phyloP scores from a whole-genome alignment of 1,139 yeast genomes.

The Lodderomyces orthopsilosis region DNA sequence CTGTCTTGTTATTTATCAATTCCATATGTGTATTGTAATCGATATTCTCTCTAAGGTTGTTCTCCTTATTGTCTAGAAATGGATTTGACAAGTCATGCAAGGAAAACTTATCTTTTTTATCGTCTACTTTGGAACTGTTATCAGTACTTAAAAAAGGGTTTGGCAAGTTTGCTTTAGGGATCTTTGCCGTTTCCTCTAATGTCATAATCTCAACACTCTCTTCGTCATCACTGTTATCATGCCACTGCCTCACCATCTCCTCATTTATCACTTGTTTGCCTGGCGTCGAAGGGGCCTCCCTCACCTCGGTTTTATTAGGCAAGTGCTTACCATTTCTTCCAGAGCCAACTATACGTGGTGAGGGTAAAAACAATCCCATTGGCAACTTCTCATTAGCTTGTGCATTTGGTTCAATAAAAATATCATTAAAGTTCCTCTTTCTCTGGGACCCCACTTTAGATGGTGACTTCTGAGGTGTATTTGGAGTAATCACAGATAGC shows the following conservation, averaged over 20 bases:
- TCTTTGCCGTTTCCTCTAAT: slow-evolving; percentile 7
- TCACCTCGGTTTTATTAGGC: slow-evolving; percentile 15
- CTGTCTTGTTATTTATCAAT: slow-evolving; percentile 37
- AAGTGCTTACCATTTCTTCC: slow-evolving; percentile 24
- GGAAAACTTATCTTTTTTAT: neutral
- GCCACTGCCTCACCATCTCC: slow-evolving; percentile 35
- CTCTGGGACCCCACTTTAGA: neutral
- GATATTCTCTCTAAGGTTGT: neutral
- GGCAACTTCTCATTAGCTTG: slow-evolving; percentile 13
- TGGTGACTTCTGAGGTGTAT: slow-evolving; percentile 37
- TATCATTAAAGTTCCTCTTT: slow-evolving; percentile 10
- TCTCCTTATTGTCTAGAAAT: slow-evolving; percentile 1
- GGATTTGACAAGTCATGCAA: neutral
- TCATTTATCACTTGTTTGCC: slow-evolving; percentile 30
- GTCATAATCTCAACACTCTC: slow-evolving; percentile 24
- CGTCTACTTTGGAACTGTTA: neutral
- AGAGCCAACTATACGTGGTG: slow-evolving; percentile 42
- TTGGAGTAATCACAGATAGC: slow-evolving; percentile 31
- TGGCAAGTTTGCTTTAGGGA: slow-evolving; percentile 8
- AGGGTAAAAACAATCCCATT: slow-evolving; percentile 36
- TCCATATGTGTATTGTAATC: slow-evolving; percentile 41
- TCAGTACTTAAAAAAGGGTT: slow-evolving; percentile 15
- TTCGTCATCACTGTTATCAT: slow-evolving; percentile 21
- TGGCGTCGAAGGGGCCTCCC: slow-evolving; percentile 31
- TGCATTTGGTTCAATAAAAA: slow-evolving; percentile 12